Evolutionary conservation across 75 land plant genomes (phyloP), one percentile per base, ranked within the genome.

Genomic region (Picea glauca): DNA sequence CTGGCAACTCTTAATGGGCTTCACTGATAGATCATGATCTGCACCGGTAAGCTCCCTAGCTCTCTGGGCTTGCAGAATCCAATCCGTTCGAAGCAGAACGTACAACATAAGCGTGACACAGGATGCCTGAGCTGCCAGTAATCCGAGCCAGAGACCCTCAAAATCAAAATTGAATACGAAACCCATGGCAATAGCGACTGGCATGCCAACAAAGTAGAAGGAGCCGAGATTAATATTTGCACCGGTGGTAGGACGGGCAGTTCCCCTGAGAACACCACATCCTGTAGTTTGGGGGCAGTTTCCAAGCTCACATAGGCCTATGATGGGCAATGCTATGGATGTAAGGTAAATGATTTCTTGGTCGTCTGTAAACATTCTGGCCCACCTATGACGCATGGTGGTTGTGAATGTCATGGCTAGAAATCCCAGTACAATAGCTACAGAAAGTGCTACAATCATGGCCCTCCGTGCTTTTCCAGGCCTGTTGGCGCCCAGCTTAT

Each of bases 211-310:
- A 33, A 88, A 81, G 68, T 92, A 92, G 50, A 92, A 92, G 5
- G 94, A 87, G 26, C 92, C 85, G 2, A 92, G 82, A 68, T 92
- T 92, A 13, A 92, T 87, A 56, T 84, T 84, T 3, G 90, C 92
- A 23, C 90, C 94, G 35, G 84, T 80, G 78, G 74, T 64, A 5
- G 94, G 94, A n/a, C 92, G 62, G 0, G 94, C 94, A 20, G 85
- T 88, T 5, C 94, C 94, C 31, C 94, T 60, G 0, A 92, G 84
- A 5, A 92, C 92, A n/a, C 94, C 92, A 72, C 94, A 91, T 0
- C 90, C 93, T 2, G 91, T 88, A 14, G 93, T 91, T 78, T 91
- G 93, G 9, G 93, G 93, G 13, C 90, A 90, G 83, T 91, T 91
- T 13, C 92, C 92, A 62, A 91, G 85, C 79, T 91, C 93, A 64